phyloP scores from a whole-genome alignment of 2,329 filamentous ascomycete genomes.

The Aspergillus novoparasiticus region DNA sequence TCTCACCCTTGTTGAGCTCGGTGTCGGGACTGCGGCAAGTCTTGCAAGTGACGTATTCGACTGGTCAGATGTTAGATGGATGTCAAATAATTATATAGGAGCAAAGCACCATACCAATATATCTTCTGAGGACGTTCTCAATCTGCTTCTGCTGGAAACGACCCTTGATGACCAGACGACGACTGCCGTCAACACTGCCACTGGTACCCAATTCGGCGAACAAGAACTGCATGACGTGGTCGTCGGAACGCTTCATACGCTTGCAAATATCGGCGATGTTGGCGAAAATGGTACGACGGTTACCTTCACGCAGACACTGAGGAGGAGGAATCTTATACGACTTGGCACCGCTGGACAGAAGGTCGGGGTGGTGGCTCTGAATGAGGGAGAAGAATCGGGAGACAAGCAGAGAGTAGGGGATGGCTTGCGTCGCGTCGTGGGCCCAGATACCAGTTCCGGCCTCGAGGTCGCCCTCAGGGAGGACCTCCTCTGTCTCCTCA shows the following conservation, averaged over 20 bases:
- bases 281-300: conserved; percentile 99
- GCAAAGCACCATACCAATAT: conserved; percentile 71
- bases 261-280: conserved; percentile 99
- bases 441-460: conserved; percentile 88
- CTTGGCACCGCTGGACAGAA: conserved; percentile 83
- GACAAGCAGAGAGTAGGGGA: conserved; percentile 84
- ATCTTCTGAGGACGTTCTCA: conserved; percentile 93
- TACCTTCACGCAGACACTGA: conserved; percentile 98
- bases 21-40: conserved; percentile 95
- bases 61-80: conserved; percentile 40
- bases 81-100: not conserved
- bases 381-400: conserved; percentile 93
- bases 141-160: conserved; percentile 99
- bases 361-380: conserved; percentile 94
- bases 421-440: conserved; percentile 74
- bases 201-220: conserved; percentile 98
- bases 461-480: conserved; percentile 75
- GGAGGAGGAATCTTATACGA: conserved; percentile 99
- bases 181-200: conserved; percentile 89
- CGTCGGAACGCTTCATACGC: conserved; percentile 98
- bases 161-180: conserved; percentile 96
- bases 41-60: conserved; percentile 99
- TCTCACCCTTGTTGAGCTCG: conserved; percentile 97
- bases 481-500: conserved; percentile 58
- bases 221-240: conserved; percentile 95